A percentile compares a stretch with the other conserved stretches of the same genome.
These are phyloP conservation scores for Taphrina flavorubra DNA, from an alignment of 1,139 yeast species.

Conservation along the genomic window DNA sequence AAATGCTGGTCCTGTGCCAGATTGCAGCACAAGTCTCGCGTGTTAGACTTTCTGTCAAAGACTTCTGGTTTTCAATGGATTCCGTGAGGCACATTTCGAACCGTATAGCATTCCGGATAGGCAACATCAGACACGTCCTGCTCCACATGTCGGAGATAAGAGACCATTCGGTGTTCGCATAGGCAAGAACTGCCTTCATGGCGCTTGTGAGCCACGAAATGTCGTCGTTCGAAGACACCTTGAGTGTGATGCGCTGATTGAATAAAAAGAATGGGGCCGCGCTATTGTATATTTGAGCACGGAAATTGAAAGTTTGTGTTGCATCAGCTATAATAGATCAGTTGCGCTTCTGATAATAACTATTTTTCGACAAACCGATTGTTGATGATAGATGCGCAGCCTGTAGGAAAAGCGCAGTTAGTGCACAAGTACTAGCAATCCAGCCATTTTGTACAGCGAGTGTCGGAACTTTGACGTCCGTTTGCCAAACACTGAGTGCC, in stretches of 20 bases:
- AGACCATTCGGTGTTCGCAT: conserved; percentile 7
- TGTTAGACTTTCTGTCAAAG: conserved; percentile 3
- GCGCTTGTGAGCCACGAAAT: conserved; percentile 30
- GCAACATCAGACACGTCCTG: conserved; percentile 6
- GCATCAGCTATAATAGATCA: neutral
- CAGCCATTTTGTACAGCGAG: conserved; percentile 51
- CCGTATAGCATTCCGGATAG: neutral
- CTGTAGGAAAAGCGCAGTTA: conserved; percentile 48
- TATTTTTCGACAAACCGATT: neutral
- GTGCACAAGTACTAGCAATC: conserved; percentile 50
- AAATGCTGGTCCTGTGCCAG: neutral
- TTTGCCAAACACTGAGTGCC: conserved; percentile 23
- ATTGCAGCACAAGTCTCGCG: conserved; percentile 46
- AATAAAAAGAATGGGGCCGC: conserved; percentile 4
- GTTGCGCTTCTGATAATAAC: neutral
- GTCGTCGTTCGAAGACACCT: conserved; percentile 51
- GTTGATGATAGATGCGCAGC: conserved; percentile 44
- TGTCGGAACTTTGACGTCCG: conserved; percentile 6
- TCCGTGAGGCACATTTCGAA: conserved; percentile 1
- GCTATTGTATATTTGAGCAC: conserved; percentile 17
- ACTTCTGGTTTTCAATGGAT: conserved; percentile 11
- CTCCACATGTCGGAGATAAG: conserved; percentile 5
- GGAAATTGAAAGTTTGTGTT: neutral
- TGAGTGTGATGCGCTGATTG: conserved; percentile 57
- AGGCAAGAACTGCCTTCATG: conserved; percentile 17